Evolutionary conservation across 2,329 filamentous ascomycete species (phyloP), one percentile per base, ranked within the genome.

Genomic region (Pseudonectria buxi): DNA sequence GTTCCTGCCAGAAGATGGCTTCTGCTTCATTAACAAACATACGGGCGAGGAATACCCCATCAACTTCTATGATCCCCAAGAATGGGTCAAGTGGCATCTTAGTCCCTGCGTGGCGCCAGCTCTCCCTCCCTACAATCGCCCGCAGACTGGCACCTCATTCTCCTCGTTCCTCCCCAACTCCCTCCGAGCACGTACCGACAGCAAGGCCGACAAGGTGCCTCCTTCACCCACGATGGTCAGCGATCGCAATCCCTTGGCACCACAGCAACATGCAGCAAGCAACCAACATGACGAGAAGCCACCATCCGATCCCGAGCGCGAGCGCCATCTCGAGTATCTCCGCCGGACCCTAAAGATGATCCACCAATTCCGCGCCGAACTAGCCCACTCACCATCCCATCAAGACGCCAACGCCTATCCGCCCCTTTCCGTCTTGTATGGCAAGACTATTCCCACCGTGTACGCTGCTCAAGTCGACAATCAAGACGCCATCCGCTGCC

Each of bases 401-500:
- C 73, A 78, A 12, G 59, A 63, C 1, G 56, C 68, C n/a, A 94
- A 95, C 54, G 56, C 59, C 1, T 95, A 95, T 53, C 89, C 89
- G 3, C 89, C 90, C 0, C 68, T 86, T 10, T 80, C 85, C 0
- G 74, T 94, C 30, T 76, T 96, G 7, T 95, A 94, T 61, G 84
- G 86, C 37, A 95, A 94, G 58, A 79, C 78, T 15, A 85, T 83
- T 1, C 89, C 89, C 0, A 95, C 89, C 0, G 85, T 94, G 1
- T 87, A 81, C 54, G 87, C 83, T 0, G 86, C 86, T 1, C 79
- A 81, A 29, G 86, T 96, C 1, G 65, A 74, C 11, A 77, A 78
- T 3, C 69, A 74, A 4, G 87, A 90, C 35, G 79, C 74, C 0
- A 95, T 95, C 46, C 74, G 78, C 32, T 77, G 78, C 41, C 67